Evolutionary conservation across 495 filamentous ascomycete genomes (phyloP).

Genomic region (Penicillium maclennaniae): DNA sequence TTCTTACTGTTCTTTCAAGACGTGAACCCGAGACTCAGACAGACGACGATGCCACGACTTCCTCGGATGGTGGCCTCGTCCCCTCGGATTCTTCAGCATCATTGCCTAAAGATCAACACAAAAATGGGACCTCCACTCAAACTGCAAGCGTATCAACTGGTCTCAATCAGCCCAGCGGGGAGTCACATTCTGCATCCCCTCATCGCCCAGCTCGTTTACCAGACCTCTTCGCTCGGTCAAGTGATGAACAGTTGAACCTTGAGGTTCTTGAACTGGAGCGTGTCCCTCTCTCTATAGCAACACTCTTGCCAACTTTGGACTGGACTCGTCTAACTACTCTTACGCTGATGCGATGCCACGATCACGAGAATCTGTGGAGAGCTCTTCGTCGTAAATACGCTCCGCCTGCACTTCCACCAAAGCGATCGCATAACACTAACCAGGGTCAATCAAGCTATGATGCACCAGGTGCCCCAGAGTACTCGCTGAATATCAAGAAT

Average conservation of each 20-base stretch:
- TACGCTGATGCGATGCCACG: constrained; percentile 75
- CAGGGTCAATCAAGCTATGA: constrained; percentile 11
- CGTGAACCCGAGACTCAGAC: constrained; percentile 7
- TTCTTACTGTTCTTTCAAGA: constrained; percentile 68
- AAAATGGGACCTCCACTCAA: not conserved
- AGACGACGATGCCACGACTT: not conserved
- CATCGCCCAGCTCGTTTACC: not conserved
- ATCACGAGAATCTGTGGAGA: constrained; percentile 80
- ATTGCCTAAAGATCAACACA: not conserved
- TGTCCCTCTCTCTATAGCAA: constrained; percentile 66
- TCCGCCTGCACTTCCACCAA: constrained; percentile 39
- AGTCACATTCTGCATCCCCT: not conserved
- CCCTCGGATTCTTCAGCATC: not conserved
- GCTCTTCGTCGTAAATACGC: constrained; percentile 68
- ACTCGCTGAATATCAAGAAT: constrained; percentile 69
- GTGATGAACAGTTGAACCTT: constrained; percentile 51
- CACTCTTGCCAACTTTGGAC: constrained; percentile 69
- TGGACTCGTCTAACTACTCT: constrained; percentile 74
- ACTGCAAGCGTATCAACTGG: not conserved
- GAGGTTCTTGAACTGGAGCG: constrained; percentile 80
- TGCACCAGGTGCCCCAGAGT: constrained; percentile 41
- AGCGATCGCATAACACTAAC: constrained; percentile 16
- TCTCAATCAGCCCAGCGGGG: not conserved
- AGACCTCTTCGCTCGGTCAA: constrained; percentile 2
- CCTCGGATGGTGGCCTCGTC: not conserved